Evolutionary conservation across 768 basidiomycete genomes (phyloP), one percentile per base, ranked within the genome.

Genomic region (Dacryopinax spathularia): DNA sequence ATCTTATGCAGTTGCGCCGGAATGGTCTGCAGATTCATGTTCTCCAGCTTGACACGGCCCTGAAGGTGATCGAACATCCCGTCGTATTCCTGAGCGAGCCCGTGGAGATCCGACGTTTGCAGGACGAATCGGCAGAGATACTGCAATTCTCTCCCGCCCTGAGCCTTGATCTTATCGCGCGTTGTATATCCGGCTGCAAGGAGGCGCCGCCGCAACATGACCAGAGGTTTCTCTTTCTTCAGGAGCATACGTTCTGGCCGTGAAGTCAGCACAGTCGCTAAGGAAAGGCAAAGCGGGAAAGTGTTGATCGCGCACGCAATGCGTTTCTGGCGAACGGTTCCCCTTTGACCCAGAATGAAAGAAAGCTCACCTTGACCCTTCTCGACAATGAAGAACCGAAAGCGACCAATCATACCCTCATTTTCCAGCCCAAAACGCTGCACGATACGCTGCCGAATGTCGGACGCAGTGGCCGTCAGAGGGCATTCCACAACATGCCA

Each of bases 51-150:
- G 66, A 97, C 81, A 34, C 80, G 78, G 66, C 89, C 87, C 29
- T 56, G 70, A 85, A 91, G 41, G 75, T 81, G 74, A 62, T 89
- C 85, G 68, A 88, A 81, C 2, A 77, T 75, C 41, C 88, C 76
- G 60, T 90, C 86, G 64, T 91, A 87, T 67, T 87, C 85, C 88
- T 93, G 68, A 37, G 60, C 13, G 22, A 20, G 27, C 41, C 64
- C 31, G 65, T 20, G 9, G 44, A 90, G 77, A 16, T 83, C 76
- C 65, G 84, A 84, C 68, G 82, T 86, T 72, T 93, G 91, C 75
- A 89, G 97, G 20, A 94, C 84, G 69, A 97, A 95, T 69, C 87
- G 88, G 72, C 91, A 81, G 27, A 99, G 78, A 71, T 94, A 94
- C 4, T 84, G 81, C 65, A 96, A 76, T 62, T 89, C 88, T 33